phyloP scores from a whole-genome alignment of 306 rosid species.

The Dalbergia cochinchinensis region DNA sequence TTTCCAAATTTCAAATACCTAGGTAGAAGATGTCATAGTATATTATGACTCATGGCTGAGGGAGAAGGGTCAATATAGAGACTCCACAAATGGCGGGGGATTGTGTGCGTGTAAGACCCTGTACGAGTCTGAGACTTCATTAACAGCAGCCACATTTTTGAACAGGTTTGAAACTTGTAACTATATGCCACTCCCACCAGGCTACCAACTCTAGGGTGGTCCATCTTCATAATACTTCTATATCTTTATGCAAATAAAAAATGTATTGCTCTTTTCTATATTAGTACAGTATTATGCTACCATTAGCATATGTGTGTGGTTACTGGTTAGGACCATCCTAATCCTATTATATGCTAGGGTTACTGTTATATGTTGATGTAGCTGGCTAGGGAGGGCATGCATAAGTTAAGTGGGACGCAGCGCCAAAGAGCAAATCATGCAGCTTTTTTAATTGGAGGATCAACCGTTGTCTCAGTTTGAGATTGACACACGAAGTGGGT shows the following conservation, averaged over 20 bases:
- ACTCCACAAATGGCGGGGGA: slow-evolving; percentile 62
- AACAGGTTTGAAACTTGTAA: slow-evolving; percentile 59
- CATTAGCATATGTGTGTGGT: slow-evolving; percentile 14
- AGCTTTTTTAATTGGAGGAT: slow-evolving; percentile 30
- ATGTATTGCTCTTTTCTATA: background rate
- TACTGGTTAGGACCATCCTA: slow-evolving; percentile 51
- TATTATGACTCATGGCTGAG: background rate
- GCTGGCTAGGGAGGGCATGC: slow-evolving; percentile 17
- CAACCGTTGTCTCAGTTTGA: slow-evolving; percentile 21
- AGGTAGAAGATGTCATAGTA: background rate
- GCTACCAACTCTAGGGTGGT: slow-evolving; percentile 54
- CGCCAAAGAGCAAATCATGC: slow-evolving; percentile 38
- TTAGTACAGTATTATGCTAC: slow-evolving; percentile 20
- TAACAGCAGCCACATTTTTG: slow-evolving; percentile 39
- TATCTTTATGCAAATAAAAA: slow-evolving; percentile 7
- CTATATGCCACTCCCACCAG: slow-evolving; percentile 44
- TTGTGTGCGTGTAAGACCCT: slow-evolving; percentile 38
- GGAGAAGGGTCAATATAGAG: slow-evolving; percentile 36
- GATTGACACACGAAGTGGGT: slow-evolving; percentile 13
- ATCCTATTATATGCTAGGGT: slow-evolving; percentile 10
- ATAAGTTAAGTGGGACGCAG: slow-evolving; percentile 24
- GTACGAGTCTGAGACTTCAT: slow-evolving; percentile 35
- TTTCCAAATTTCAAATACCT: slow-evolving; percentile 24
- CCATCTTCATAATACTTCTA: slow-evolving; percentile 34
- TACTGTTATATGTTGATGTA: slow-evolving; percentile 34